These are phyloP conservation scores for Penicillium italicum DNA, from an alignment of 2,329 filamentous ascomycete species.

Conservation along the genomic window DNA sequence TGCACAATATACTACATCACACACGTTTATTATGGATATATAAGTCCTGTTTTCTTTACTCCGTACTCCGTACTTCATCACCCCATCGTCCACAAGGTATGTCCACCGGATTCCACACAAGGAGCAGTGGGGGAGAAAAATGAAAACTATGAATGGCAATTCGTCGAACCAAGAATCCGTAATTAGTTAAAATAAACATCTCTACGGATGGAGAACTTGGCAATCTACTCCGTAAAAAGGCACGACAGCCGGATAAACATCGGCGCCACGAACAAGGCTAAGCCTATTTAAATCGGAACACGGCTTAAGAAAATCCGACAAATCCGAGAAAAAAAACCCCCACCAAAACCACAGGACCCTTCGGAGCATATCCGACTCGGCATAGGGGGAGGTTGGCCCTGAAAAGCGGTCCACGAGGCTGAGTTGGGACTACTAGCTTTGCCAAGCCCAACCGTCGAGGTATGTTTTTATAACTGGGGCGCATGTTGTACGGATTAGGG, in stretches of 20 bases:
- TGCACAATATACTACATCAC: neutral
- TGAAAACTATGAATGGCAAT: neutral
- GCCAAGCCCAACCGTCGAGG: neutral
- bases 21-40: neutral
- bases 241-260: neutral
- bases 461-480: no score
- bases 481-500: no score
- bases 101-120: neutral
- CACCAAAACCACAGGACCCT: neutral
- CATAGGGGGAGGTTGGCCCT: neutral
- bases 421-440: no score
- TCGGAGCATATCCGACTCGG: neutral
- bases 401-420: neutral
- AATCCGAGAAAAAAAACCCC: neutral
- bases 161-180: neutral
- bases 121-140: neutral
- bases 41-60: neutral
- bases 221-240: no score
- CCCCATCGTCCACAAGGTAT: neutral
- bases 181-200: neutral
- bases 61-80: neutral
- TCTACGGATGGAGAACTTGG: neutral
- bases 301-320: neutral
- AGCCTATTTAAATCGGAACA: neutral
- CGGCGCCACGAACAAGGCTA: neutral